These are phyloP conservation scores for Neoascochyta sp. DNA, from an alignment of 2,329 filamentous ascomycete species.

Conservation along the genomic window DNA sequence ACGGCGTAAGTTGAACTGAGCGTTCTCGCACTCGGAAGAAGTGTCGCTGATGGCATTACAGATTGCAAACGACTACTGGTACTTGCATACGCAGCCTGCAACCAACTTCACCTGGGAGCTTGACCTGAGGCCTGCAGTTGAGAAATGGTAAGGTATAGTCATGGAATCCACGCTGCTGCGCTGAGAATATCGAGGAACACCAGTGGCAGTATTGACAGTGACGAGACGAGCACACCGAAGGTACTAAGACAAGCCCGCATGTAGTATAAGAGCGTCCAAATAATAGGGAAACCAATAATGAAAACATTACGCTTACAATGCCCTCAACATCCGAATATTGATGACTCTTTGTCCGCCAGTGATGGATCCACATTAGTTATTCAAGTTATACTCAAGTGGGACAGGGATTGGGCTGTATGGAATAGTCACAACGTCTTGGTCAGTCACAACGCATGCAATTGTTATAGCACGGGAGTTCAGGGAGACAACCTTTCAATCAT, in stretches of 20 bases:
- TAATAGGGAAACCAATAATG: background rate
- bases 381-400: too few species aligned
- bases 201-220: background rate
- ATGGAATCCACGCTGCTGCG: background rate
- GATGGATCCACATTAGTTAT: too few species aligned
- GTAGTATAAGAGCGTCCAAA: too few species aligned
- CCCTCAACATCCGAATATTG: too few species aligned
- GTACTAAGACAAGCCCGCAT: too few species aligned
- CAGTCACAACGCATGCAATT: too few species aligned
- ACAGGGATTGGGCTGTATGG: too few species aligned
- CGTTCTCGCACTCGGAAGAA: background rate
- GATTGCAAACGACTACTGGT: constrained; percentile 87
- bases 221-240: background rate
- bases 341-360: too few species aligned
- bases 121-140: constrained; percentile 73
- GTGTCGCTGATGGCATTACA: constrained; percentile 34
- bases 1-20: constrained; percentile 59
- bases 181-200: background rate
- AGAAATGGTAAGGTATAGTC: constrained; percentile 67
- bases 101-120: constrained; percentile 79
- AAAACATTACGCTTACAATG: too few species aligned
- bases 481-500: too few species aligned
- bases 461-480: too few species aligned
- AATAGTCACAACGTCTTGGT: too few species aligned
- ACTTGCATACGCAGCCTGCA: constrained; percentile 73